Evolutionary conservation across 768 basidiomycete genomes (phyloP), one percentile per base, ranked within the genome.

Genomic region (Termitomyces sp.): DNA sequence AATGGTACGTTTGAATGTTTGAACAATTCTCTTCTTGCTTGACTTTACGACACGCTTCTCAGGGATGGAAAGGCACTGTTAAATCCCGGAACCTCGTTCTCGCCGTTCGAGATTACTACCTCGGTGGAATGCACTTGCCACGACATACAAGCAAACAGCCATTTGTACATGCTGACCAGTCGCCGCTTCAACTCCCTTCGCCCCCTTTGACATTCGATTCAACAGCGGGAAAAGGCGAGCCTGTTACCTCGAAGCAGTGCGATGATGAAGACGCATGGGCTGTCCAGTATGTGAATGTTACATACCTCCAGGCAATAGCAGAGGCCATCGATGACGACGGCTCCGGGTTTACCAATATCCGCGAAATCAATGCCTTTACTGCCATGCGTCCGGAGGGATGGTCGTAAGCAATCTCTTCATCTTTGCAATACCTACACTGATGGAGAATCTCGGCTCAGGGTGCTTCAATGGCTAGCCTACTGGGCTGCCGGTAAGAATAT

Each of bases 401-500:
- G 39, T 32, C 55, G 55, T 55, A 33, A 45, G 55, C 32, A 6
- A 3, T 22, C 39, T 53, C 4, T 6, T 3, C 6, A 32, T 13
- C 8, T 16, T 33, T 7, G 33, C 50, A 33, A 49, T 20, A 24
- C 9, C 7, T 16, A 36, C 3, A n/a, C 16, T n/a, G n/a, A n/a
- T n/a, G n/a, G 6, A 35, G 12, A 9, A 13, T 20, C 9, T 16
- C 35, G 6, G 8, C 3, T 4, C n/a, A 46, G 45, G 3, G 45
- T 24, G 4, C 45, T 46, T 46, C 45, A 55, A 32, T 55, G 55
- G 55, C n/a, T 55, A 6, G 55, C 55, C 9, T 57, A 35, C 40
- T 57, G 55, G 55, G 55, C 55, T 32, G 55, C 42, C 35, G 55
- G 55, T 57, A 36, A 42, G 40, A 33, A 28, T 6, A n/a, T n/a